Evolutionary conservation across 495 filamentous ascomycete species (phyloP).

Genomic region (Lasiosphaeria miniovina): DNA sequence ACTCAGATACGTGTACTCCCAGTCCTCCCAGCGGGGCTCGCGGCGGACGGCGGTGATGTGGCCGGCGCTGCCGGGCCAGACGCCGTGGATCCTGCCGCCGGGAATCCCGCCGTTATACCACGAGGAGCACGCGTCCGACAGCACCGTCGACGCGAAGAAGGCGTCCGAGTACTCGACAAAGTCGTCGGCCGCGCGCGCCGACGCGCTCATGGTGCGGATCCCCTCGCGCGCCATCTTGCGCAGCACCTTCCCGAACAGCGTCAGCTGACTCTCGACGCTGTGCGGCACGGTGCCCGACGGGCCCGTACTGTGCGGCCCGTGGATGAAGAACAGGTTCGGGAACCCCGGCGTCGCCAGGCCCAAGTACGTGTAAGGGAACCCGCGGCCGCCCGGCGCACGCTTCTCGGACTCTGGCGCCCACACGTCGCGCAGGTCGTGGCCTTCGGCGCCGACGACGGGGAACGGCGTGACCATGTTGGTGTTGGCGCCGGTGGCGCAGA

Average conservation of each 20-base stretch:
- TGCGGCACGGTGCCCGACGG: conserved; percentile 53
- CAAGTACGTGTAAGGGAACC: conserved; percentile 64
- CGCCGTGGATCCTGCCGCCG: conserved; percentile 55
- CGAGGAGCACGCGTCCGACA: conserved; percentile 60
- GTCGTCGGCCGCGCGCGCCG: conserved; percentile 54
- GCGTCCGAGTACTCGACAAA: conserved; percentile 60
- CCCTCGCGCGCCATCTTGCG: conserved; percentile 62
- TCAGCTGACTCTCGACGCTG: conserved; percentile 53
- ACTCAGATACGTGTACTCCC: conserved; percentile 58
- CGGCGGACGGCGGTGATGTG: conserved; percentile 54
- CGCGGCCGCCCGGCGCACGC: conserved; percentile 36
- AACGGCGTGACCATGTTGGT: conserved; percentile 57
- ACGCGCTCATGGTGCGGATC: conserved; percentile 57
- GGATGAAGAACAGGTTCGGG: conserved; percentile 62
- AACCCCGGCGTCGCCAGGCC: conserved; percentile 59
- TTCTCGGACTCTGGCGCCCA: conserved; percentile 38
- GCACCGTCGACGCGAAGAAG: conserved; percentile 60
- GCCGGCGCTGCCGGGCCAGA: conserved; percentile 65
- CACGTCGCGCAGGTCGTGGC: conserved; percentile 45
- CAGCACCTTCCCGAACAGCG: conserved; percentile 61
- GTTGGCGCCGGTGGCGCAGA: conserved; percentile 70
- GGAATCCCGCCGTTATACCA: conserved; percentile 67
- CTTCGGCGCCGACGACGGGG: conserved; percentile 49
- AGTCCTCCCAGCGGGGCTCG: conserved; percentile 71
- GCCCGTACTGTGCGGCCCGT: conserved; percentile 54